Evolutionary conservation across 192 early-diverging fungal genomes (phyloP).

Genomic region (Coemansia sp.): DNA sequence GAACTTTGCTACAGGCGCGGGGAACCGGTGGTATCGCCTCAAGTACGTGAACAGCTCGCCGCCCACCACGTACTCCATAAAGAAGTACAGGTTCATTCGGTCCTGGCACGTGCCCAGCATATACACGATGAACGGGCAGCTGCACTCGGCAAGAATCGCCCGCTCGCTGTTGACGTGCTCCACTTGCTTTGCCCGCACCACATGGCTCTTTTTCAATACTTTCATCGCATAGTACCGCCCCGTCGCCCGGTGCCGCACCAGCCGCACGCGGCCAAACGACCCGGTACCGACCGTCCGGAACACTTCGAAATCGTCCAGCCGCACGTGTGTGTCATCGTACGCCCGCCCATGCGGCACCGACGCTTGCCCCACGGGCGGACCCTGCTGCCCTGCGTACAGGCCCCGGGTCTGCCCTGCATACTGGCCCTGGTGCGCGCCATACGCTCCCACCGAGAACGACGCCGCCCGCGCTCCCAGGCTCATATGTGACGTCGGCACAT

Average conservation of each 20-base stretch:
- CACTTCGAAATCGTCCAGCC: conserved; percentile 78
- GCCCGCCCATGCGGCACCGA: conserved; percentile 18
- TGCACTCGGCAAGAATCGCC: conserved; percentile 81
- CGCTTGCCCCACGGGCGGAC: conserved; percentile 16
- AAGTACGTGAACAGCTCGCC: conserved; percentile 85
- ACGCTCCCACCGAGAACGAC: conserved; percentile 42
- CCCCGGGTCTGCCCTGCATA: conserved; percentile 6
- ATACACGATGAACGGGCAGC: conserved; percentile 88
- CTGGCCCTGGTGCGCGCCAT: conserved; percentile 11
- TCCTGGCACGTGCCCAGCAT: conserved; percentile 97
- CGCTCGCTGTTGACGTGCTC: conserved; percentile 99
- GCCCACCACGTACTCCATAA: conserved; percentile 94
- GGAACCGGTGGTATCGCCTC: conserved; percentile 78
- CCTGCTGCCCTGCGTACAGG: conserved; percentile 9
- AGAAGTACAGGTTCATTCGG: conserved; percentile 86
- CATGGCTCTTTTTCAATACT: conserved; percentile 89
- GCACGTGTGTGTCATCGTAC: conserved; percentile 51
- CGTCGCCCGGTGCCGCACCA: conserved; percentile 77
- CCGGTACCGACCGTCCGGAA: conserved; percentile 92
- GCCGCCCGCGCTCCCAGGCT: conserved; percentile 48
- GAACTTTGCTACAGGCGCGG: conserved; percentile 83
- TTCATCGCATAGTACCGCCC: conserved; percentile 95
- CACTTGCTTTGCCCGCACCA: conserved; percentile 93
- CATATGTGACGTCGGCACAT: conserved; percentile 39
- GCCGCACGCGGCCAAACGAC: conserved; percentile 94